A percentile compares a stretch with the other conserved stretches of the same genome.
Evolutionary conservation across 495 filamentous ascomycete species (phyloP).

Genomic region (Lasiosphaeria miniovina): DNA sequence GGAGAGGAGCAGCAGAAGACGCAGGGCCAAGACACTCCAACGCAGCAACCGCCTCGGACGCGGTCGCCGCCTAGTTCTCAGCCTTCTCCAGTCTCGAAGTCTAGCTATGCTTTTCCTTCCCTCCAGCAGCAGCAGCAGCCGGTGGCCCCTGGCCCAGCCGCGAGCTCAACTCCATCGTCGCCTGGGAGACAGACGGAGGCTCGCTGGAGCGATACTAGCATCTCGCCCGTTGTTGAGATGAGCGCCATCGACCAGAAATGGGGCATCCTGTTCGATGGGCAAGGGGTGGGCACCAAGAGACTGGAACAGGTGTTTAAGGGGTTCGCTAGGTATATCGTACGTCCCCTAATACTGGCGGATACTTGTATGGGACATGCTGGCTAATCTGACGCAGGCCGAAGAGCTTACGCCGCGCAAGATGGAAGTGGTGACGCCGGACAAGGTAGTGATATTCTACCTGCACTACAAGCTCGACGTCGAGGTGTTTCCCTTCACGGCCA

Average conservation of each 20-base stretch:
- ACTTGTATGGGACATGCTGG: background rate
- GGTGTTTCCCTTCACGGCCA: slow-evolving; percentile 35
- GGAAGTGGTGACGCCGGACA: slow-evolving; percentile 76
- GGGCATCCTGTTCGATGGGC: slow-evolving; percentile 71
- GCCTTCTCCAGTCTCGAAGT: too few species aligned
- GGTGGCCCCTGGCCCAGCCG: too few species aligned
- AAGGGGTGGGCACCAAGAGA: slow-evolving; percentile 62
- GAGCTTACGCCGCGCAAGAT: slow-evolving; percentile 69
- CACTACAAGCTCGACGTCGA: slow-evolving; percentile 62
- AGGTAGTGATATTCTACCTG: slow-evolving; percentile 76
- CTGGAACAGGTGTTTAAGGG: slow-evolving; percentile 72
- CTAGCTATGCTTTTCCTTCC: too few species aligned
- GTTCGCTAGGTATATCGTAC: slow-evolving; percentile 75
- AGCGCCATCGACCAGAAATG: slow-evolving; percentile 55
- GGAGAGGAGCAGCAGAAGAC: too few species aligned
- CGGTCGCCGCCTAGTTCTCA: too few species aligned
- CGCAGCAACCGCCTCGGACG: too few species aligned
- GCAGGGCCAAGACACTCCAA: too few species aligned
- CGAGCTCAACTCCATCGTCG: too few species aligned
- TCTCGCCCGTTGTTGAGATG: slow-evolving; percentile 16
- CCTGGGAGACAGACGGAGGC: too few species aligned
- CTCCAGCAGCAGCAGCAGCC: too few species aligned
- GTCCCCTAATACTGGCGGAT: slow-evolving; percentile 18
- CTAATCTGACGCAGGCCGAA: slow-evolving; percentile 58
- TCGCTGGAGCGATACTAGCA: too few species aligned